Percentiles rank a stretch among this genome's conserved stretches.
Evolutionary conservation across 23 red algal species (phyloP).

Genomic region (Gracilaria vermiculophylla): DNA sequence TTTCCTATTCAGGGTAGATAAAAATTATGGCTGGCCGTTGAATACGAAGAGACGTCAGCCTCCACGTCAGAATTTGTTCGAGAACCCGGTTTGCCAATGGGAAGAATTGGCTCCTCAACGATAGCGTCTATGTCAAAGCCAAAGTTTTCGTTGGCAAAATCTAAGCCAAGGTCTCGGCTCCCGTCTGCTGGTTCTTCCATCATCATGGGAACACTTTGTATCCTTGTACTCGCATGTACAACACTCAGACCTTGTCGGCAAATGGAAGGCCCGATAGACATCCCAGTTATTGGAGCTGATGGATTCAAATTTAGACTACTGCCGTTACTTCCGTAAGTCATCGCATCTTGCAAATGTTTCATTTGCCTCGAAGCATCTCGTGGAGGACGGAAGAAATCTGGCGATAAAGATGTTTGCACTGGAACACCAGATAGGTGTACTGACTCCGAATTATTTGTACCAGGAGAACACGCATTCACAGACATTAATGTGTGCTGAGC

Average conservation of each 20-base stretch:
- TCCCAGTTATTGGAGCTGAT: neutral
- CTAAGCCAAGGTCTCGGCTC: slow-evolving; percentile 38
- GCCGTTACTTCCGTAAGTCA: neutral
- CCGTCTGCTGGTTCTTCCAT: slow-evolving; percentile 8
- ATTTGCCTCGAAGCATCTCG: neutral
- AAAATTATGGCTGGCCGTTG: neutral
- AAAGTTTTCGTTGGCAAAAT: slow-evolving; percentile 95
- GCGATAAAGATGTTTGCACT: neutral
- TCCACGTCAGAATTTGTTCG: neutral
- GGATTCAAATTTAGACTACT: neutral
- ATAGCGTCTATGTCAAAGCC: slow-evolving; percentile 95
- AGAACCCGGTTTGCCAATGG: neutral
- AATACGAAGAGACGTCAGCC: neutral
- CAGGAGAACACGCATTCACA: neutral
- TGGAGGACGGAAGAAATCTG: neutral
- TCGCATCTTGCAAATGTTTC: neutral
- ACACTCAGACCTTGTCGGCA: neutral
- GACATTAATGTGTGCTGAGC: too few relatives aligned
- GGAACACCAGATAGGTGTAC: neutral
- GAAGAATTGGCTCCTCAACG: slow-evolving; percentile 67
- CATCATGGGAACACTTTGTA: neutral
- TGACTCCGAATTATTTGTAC: neutral
- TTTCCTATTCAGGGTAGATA: neutral
- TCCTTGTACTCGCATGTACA: neutral
- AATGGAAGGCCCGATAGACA: neutral